Evolutionary conservation across 306 rosid genomes (phyloP).

Genomic region (Cyclanthera cordifolia): DNA sequence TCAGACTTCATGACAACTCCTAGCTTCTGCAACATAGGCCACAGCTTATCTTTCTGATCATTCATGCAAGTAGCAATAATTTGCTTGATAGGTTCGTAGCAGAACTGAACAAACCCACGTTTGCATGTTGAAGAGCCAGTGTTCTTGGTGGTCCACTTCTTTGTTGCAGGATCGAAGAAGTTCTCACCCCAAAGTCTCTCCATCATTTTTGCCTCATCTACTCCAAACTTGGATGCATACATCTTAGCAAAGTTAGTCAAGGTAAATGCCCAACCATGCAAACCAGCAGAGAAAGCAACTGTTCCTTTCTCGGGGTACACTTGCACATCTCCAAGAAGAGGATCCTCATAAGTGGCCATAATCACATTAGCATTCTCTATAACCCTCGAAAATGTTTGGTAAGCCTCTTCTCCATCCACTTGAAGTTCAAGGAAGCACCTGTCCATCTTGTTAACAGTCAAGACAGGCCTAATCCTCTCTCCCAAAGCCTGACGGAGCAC

Average conservation of each 20-base stretch:
- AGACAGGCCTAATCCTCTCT: slow-evolving; percentile 78
- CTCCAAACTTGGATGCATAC: slow-evolving; percentile 92
- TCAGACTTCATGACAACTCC: slow-evolving; percentile 68
- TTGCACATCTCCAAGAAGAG: slow-evolving; percentile 69
- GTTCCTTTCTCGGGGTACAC: slow-evolving; percentile 96
- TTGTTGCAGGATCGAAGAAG: slow-evolving; percentile 46
- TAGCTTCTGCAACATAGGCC: slow-evolving; percentile 86
- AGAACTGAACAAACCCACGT: slow-evolving; percentile 72
- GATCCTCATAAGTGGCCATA: slow-evolving; percentile 94
- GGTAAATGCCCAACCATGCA: slow-evolving; percentile 96
- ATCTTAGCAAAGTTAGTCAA: slow-evolving; percentile 75
- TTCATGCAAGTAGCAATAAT: slow-evolving; percentile 71
- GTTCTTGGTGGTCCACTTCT: slow-evolving; percentile 47
- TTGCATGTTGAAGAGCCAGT: slow-evolving; percentile 35
- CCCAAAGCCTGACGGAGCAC: slow-evolving; percentile 87
- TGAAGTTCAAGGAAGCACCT: slow-evolving; percentile 93
- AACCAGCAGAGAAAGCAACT: slow-evolving; percentile 88
- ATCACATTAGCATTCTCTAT: slow-evolving; percentile 93
- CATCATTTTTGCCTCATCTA: slow-evolving; percentile 64
- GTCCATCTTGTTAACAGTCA: slow-evolving; percentile 93
- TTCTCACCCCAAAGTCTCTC: slow-evolving; percentile 49
- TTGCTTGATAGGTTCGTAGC: slow-evolving; percentile 89
- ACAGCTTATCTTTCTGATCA: slow-evolving; percentile 88
- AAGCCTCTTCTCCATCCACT: slow-evolving; percentile 93
- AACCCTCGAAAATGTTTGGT: slow-evolving; percentile 63